Conservation (phyloP, 805 yeast species). For the Saccharomycopsis oosterbeekiorum region DNA sequence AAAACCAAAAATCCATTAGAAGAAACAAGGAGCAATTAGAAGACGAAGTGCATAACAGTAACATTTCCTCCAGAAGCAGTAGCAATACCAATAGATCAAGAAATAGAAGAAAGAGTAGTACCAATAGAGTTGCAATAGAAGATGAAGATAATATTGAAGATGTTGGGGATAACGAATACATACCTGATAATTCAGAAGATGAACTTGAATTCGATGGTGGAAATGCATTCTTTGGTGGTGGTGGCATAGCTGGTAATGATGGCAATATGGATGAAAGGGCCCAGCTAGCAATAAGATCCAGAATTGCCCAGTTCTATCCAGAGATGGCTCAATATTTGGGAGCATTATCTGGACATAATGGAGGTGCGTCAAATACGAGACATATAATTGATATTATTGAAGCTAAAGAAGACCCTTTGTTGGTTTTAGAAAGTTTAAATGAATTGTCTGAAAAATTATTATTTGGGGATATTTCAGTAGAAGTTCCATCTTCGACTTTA, state of each 20-base stretch:
- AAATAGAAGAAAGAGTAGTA: slow-evolving; percentile 16
- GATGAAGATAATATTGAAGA: neutral
- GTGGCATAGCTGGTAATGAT: neutral
- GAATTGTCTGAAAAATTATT: slow-evolving; percentile 55
- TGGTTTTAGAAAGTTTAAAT: slow-evolving; percentile 53
- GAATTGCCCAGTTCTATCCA: slow-evolving; percentile 30
- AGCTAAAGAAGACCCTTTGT: slow-evolving; percentile 43
- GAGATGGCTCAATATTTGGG: slow-evolving; percentile 29
- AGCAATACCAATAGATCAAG: slow-evolving; percentile 7
- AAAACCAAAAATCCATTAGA: slow-evolving; percentile 24
- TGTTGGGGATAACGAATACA: neutral
- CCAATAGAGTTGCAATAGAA: slow-evolving; percentile 18
- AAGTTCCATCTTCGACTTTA: slow-evolving; percentile 42
- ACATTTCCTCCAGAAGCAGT: neutral
- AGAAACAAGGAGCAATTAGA: slow-evolving; percentile 11
- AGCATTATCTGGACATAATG: slow-evolving; percentile 19
- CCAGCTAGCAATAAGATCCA: slow-evolving; percentile 11
- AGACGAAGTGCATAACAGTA: neutral
- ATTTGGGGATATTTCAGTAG: slow-evolving; percentile 23
- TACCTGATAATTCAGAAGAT: slow-evolving; percentile 6
- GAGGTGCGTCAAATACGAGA: slow-evolving; percentile 14
- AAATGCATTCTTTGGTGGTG: neutral
- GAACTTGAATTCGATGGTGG: neutral
- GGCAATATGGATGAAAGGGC: neutral
- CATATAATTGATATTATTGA: slow-evolving; percentile 12